Conservation (phyloP, 805 yeast genomes). For the Sugiyamaella smithiae region DNA sequence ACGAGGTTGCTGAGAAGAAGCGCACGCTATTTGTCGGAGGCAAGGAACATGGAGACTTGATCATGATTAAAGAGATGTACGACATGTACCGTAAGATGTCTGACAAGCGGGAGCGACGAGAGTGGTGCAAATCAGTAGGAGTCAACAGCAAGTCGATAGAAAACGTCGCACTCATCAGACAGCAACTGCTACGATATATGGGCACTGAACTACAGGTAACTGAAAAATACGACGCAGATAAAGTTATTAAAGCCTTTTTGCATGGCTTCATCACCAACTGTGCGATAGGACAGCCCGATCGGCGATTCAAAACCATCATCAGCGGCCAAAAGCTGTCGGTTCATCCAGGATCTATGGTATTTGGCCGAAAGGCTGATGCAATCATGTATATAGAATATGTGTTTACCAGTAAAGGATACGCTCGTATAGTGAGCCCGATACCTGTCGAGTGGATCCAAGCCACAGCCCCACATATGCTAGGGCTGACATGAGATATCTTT, state of each 20-base stretch:
- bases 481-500: no score
- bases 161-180: constrained; percentile 70
- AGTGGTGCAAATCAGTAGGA: constrained; percentile 81
- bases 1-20: constrained; percentile 77
- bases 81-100: constrained; percentile 50
- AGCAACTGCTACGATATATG: constrained; percentile 74
- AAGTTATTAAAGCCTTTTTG: constrained; percentile 71
- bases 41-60: constrained; percentile 73
- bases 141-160: constrained; percentile 76
- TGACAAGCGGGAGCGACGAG: constrained; percentile 54
- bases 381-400: constrained; percentile 94
- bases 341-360: constrained; percentile 86
- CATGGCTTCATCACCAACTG: constrained; percentile 83
- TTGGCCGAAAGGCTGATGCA: constrained; percentile 79
- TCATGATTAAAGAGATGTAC: constrained; percentile 75
- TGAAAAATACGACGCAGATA: constrained; percentile 25
- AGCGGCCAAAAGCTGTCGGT: constrained; percentile 77
- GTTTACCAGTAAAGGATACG: constrained; percentile 89
- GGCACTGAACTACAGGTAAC: constrained; percentile 20
- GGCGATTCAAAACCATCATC: constrained; percentile 82
- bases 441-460: constrained; percentile 85
- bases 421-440: constrained; percentile 79
- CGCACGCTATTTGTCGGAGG: constrained; percentile 69
- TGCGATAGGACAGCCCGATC: constrained; percentile 92
- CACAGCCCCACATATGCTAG: constrained; percentile 63